Evolutionary conservation across 768 basidiomycete genomes (phyloP).

Genomic region (Lentinula guzmanii): DNA sequence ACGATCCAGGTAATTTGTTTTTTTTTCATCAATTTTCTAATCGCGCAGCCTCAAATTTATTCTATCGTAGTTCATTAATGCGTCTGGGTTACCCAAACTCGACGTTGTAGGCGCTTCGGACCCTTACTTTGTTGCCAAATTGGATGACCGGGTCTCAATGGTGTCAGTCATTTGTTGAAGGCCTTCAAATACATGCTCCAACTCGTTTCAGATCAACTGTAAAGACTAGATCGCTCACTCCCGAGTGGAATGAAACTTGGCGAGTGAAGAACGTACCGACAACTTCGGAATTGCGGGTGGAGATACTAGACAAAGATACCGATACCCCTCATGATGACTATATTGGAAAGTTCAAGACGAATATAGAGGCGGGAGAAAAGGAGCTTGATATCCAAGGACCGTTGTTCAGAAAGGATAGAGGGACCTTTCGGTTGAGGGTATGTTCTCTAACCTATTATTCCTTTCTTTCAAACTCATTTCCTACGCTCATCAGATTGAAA

Average conservation of each 20-base stretch:
- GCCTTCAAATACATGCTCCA: neutral
- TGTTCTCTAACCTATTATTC: slow-evolving; percentile 1
- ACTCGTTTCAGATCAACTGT: slow-evolving; percentile 52
- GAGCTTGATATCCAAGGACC: slow-evolving; percentile 59
- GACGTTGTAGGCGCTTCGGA: slow-evolving; percentile 60
- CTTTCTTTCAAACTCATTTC: neutral
- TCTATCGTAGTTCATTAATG: slow-evolving; percentile 56
- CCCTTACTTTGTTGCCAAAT: slow-evolving; percentile 66
- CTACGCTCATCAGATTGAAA: slow-evolving; percentile 43
- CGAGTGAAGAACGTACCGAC: slow-evolving; percentile 65
- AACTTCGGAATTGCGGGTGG: slow-evolving; percentile 52
- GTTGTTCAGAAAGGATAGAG: slow-evolving; percentile 40
- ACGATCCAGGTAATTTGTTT: slow-evolving; percentile 39
- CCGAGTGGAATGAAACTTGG: slow-evolving; percentile 79
- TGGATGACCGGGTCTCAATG: slow-evolving; percentile 59
- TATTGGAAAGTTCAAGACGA: slow-evolving; percentile 57
- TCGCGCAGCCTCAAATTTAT: neutral
- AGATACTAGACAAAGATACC: slow-evolving; percentile 66
- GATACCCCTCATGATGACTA: slow-evolving; percentile 51
- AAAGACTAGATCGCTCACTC: slow-evolving; percentile 44
- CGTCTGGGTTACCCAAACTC: slow-evolving; percentile 63
- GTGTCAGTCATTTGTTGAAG: slow-evolving; percentile 36
- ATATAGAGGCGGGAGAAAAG: slow-evolving; percentile 49
- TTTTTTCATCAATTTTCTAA: neutral
- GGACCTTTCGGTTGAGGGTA: slow-evolving; percentile 70